These are phyloP conservation scores for Phaeotremella fagi DNA, from an alignment of 768 basidiomycete species.

Conservation along the genomic window DNA sequence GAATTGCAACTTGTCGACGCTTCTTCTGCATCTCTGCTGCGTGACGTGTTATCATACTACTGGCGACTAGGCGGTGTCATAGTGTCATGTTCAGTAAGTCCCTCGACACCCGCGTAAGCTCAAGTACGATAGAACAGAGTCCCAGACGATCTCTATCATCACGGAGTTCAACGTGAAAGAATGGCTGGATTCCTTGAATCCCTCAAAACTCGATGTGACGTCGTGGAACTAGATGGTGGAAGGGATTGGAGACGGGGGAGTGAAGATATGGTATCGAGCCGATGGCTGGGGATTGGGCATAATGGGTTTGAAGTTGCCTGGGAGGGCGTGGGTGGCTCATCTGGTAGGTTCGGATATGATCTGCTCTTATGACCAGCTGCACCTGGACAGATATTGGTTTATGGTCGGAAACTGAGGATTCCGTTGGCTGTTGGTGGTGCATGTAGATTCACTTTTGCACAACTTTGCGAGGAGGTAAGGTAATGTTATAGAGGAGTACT, in stretches of 20 bases:
- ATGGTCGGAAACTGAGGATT: constrained; percentile 53
- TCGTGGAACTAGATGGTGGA: constrained; percentile 52
- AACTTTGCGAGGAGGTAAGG: constrained; percentile 76
- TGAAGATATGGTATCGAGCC: constrained; percentile 7
- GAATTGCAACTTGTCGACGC: constrained; percentile 62
- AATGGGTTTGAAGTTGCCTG: constrained; percentile 21
- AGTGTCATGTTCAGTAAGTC: constrained; percentile 46
- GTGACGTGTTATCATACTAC: constrained; percentile 58
- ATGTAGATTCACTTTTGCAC: constrained; percentile 55
- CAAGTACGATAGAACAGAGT: constrained; percentile 52
- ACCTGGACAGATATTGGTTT: constrained; percentile 51
- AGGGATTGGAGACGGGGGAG: constrained; percentile 53
- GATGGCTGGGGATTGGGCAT: constrained; percentile 15
- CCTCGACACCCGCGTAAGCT: background rate
- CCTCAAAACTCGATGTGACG: constrained; percentile 56
- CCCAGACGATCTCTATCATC: constrained; percentile 57
- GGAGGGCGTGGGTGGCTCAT: constrained; percentile 20
- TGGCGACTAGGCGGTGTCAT: constrained; percentile 63
- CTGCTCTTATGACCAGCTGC: constrained; percentile 4
- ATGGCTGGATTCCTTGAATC: constrained; percentile 60
- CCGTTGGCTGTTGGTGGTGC: constrained; percentile 52
- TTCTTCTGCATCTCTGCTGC: constrained; percentile 53
- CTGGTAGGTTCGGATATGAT: background rate
- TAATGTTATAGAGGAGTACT: background rate
- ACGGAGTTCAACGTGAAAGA: constrained; percentile 58